Conservation (phyloP, 2,329 filamentous ascomycete genomes). For the Ophiostoma himal-ulmi region DNA sequence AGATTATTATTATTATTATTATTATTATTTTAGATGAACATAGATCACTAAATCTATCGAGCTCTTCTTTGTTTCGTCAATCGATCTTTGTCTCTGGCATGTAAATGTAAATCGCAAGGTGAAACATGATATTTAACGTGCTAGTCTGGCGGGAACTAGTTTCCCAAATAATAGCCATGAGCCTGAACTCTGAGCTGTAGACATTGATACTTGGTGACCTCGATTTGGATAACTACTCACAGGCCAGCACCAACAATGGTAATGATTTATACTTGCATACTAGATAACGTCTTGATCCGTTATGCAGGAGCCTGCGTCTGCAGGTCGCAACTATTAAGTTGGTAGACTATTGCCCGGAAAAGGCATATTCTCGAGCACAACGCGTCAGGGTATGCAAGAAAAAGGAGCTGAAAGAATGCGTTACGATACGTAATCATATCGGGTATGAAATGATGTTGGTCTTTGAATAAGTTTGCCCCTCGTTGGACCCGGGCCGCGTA, state of each 20-base stretch:
- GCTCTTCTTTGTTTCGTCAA: background rate
- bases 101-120: background rate
- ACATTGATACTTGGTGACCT: background rate
- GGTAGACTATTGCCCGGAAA: background rate
- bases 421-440: background rate
- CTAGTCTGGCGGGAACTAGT: background rate
- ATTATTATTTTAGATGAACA: too few relatives aligned
- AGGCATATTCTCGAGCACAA: background rate
- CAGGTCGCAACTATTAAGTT: background rate
- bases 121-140: constrained; percentile 6
- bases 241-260: background rate
- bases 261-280: background rate
- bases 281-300: background rate
- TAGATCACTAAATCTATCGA: background rate
- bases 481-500: background rate
- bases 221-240: background rate
- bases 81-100: constrained; percentile 7
- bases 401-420: background rate
- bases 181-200: too few relatives aligned
- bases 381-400: background rate
- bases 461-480: background rate
- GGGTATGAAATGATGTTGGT: background rate
- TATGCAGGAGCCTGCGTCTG: background rate
- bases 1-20: too few relatives aligned
- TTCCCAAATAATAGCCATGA: background rate